These are phyloP conservation scores for barley (Hordeum vulgare) DNA, from an alignment of 176 grass and related monocot species.

Conservation along the genomic window DNA sequence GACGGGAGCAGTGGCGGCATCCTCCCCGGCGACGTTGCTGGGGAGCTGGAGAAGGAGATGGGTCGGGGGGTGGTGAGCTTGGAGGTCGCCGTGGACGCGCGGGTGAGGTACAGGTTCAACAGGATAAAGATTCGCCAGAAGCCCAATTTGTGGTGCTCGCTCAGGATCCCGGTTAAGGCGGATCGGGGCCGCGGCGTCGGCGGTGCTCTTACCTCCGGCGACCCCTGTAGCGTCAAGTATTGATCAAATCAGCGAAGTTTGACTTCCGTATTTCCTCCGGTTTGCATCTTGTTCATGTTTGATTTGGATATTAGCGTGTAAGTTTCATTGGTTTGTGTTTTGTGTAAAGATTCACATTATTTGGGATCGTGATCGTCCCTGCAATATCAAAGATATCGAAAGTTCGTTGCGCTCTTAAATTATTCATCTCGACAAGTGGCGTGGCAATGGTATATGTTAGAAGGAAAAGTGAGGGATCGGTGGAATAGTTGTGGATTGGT, in stretches of 20 bases:
- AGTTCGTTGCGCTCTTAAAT: neutral
- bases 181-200: neutral
- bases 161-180: neutral
- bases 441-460: neutral
- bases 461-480: too few relatives aligned
- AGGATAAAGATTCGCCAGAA: neutral
- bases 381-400: neutral
- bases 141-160: neutral
- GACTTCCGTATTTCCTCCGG: neutral
- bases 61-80: neutral
- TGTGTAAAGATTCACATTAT: neutral
- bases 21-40: neutral
- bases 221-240: constrained; percentile 29
- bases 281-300: neutral
- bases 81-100: neutral
- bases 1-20: neutral
- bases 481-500: too few relatives aligned
- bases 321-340: neutral
- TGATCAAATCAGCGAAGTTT: neutral
- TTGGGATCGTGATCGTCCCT: neutral
- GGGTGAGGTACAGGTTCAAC: constrained; percentile 16
- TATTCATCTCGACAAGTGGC: neutral
- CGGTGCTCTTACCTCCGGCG: neutral
- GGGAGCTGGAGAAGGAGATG: constrained; percentile 4
- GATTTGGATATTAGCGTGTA: neutral